phyloP scores from a whole-genome alignment of 1,139 yeast genomes.

The Pichia cactophila region DNA sequence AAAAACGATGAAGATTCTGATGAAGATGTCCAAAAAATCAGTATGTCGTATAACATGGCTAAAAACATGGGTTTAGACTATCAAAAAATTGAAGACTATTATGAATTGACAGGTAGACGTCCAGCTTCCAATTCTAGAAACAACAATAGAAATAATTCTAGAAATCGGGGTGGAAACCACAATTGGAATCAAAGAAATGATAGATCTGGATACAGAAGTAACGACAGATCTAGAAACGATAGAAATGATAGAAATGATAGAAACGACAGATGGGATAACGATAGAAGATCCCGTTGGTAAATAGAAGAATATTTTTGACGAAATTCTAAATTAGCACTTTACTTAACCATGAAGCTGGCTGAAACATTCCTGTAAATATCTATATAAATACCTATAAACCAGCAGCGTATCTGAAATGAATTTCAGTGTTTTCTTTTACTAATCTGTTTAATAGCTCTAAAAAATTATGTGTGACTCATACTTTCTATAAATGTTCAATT shows the following conservation, averaged over 20 bases:
- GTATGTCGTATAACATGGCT: slow-evolving; percentile 11
- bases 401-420: not conserved
- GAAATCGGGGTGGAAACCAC: not conserved
- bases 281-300: slow-evolving; percentile 7
- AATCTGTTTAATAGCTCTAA: not conserved
- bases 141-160: slow-evolving; percentile 10
- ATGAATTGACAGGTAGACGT: slow-evolving; percentile 13
- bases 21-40: slow-evolving; percentile 5
- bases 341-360: not conserved
- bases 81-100: slow-evolving; percentile 11
- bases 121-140: slow-evolving; percentile 9
- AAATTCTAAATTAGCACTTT: not conserved
- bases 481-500: not conserved
- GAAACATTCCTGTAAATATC: not conserved
- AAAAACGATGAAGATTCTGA: not conserved
- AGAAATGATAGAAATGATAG: slow-evolving; percentile 12
- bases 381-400: too few relatives aligned
- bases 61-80: slow-evolving; percentile 13
- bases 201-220: slow-evolving; percentile 8
- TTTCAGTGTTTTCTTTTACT: not conserved
- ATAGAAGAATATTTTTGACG: not conserved
- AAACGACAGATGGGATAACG: slow-evolving; percentile 11
- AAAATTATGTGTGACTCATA: not conserved
- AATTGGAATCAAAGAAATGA: slow-evolving; percentile 3
- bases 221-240: slow-evolving; percentile 4